Evolutionary conservation across 2,329 filamentous ascomycete genomes (phyloP).

Genomic region (Nothophoma quercina): DNA sequence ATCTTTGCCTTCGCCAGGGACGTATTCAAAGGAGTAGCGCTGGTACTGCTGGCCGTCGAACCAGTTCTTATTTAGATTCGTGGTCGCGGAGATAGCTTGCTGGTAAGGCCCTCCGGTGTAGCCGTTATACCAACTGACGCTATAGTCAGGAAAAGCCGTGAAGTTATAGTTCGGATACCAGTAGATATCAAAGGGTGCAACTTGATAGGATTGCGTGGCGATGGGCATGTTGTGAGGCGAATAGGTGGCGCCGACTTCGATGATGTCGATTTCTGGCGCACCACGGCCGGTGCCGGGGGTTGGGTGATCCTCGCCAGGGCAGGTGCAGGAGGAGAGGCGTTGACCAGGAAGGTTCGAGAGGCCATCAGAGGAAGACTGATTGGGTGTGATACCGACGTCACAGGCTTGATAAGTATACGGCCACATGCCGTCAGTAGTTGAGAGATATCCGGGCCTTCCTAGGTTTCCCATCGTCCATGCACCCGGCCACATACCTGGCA

Average conservation of each 20-base stretch:
- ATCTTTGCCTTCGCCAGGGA: slow-evolving; percentile 56
- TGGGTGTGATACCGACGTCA: slow-evolving; percentile 59
- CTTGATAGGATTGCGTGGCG: slow-evolving; percentile 58
- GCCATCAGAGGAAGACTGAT: slow-evolving; percentile 56
- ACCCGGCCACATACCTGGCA: slow-evolving; percentile 61
- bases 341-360: slow-evolving; percentile 55
- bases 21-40: slow-evolving; percentile 64
- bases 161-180: slow-evolving; percentile 63
- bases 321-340: slow-evolving; percentile 55
- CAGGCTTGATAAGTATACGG: slow-evolving; percentile 63
- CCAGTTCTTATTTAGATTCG: slow-evolving; percentile 63
- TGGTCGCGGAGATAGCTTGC: slow-evolving; percentile 64
- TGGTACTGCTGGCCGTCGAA: slow-evolving; percentile 63
- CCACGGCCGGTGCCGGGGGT: slow-evolving; percentile 57
- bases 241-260: slow-evolving; percentile 58
- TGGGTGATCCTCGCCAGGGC: slow-evolving; percentile 56
- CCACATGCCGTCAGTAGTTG: slow-evolving; percentile 63
- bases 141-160: slow-evolving; percentile 59
- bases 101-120: slow-evolving; percentile 64
- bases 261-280: slow-evolving; percentile 59
- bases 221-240: slow-evolving; percentile 49
- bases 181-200: slow-evolving; percentile 59
- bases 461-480: slow-evolving; percentile 64
- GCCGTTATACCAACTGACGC: slow-evolving; percentile 58
- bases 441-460: slow-evolving; percentile 60